Conservation (phyloP, 2,329 filamentous ascomycete species). For the Phyllosticta citriasiana region DNA sequence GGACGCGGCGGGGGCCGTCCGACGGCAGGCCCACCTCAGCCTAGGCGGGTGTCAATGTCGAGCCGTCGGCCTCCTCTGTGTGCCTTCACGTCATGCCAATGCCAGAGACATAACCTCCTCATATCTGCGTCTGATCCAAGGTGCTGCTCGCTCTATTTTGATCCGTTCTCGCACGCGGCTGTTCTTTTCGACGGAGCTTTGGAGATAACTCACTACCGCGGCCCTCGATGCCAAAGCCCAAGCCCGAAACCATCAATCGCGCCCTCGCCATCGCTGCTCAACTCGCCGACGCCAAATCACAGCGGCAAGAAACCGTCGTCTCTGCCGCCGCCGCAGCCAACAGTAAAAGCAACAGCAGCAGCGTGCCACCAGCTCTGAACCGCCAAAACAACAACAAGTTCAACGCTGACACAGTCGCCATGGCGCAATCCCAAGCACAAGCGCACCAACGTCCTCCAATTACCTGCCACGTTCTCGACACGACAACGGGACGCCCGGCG, state of each 20-base stretch:
- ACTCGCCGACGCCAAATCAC: background rate
- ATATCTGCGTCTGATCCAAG: background rate
- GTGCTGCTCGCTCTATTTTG: background rate
- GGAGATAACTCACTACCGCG: background rate
- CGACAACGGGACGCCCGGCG: conserved; percentile 61
- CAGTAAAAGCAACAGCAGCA: background rate
- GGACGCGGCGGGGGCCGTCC: background rate
- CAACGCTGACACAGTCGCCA: background rate
- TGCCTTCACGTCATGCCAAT: background rate
- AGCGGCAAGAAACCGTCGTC: background rate
- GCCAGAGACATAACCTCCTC: background rate
- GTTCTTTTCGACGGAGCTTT: background rate
- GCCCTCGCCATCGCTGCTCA: background rate
- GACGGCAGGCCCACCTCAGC: background rate
- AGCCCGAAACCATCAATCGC: conserved; percentile 5
- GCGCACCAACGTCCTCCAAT: conserved; percentile 43
- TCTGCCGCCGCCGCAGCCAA: too few relatives aligned
- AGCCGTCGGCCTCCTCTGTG: background rate
- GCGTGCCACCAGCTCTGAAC: background rate
- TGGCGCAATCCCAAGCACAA: background rate
- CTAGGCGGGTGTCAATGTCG: background rate
- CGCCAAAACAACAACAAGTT: background rate
- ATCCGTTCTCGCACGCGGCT: background rate
- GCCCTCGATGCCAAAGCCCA: conserved; percentile 5
- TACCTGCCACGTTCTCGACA: conserved; percentile 82